phyloP scores from a whole-genome alignment of 1,284 basidiomycete genomes.

The Polyporus tsugae region DNA sequence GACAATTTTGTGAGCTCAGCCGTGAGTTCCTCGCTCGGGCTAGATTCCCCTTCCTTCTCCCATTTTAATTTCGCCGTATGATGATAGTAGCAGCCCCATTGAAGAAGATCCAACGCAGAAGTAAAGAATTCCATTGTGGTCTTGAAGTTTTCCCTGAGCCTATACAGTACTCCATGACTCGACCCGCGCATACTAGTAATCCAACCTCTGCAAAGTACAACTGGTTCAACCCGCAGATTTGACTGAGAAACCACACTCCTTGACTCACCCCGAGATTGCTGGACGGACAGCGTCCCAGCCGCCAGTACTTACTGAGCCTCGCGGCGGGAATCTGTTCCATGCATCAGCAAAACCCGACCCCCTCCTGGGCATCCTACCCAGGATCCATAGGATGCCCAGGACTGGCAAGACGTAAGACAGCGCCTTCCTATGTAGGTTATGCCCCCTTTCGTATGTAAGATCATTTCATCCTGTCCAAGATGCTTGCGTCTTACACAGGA shows the following conservation, averaged over 20 bases:
- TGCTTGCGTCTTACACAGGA: no score
- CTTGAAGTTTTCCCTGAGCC: constrained; percentile 14
- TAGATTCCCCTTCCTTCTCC: background rate
- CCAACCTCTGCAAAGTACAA: constrained; percentile 9
- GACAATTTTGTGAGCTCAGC: no score
- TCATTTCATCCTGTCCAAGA: no score
- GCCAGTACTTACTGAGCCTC: constrained; percentile 41
- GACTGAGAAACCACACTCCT: background rate
- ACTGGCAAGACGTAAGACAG: no score
- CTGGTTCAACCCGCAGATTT: background rate
- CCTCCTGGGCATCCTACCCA: no score
- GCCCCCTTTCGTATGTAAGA: no score
- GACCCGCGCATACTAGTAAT: constrained; percentile 39
- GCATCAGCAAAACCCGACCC: no score
- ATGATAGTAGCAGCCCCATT: constrained; percentile 50
- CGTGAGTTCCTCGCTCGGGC: background rate
- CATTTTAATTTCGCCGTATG: constrained; percentile 17
- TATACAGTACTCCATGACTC: constrained; percentile 41
- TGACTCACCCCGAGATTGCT: constrained; percentile 47
- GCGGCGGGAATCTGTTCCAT: constrained; percentile 44
- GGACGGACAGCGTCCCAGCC: constrained; percentile 49
- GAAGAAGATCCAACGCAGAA: constrained; percentile 46
- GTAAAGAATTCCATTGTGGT: constrained; percentile 31
- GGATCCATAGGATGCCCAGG: no score
- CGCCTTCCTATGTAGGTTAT: no score